Percentiles rank a stretch among this genome's conserved stretches.
phyloP scores from a whole-genome alignment of 1,139 yeast genomes.

The Yueomyces sp. region DNA sequence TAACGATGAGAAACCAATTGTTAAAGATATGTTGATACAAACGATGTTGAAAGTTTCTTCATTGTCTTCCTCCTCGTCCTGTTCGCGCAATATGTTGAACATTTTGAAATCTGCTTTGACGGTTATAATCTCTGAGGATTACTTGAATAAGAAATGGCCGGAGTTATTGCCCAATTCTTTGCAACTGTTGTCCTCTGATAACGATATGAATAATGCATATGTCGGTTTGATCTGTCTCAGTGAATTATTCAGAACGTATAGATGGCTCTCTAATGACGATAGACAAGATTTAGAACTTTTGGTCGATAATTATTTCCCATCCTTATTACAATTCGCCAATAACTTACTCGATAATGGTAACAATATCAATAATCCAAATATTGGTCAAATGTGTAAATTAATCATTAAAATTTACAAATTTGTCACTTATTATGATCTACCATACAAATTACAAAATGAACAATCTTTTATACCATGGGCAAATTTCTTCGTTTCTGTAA shows the following conservation, averaged over 20 bases:
- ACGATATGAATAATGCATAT: slow-evolving; percentile 47
- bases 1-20: slow-evolving; percentile 57
- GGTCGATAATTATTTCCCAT: slow-evolving; percentile 55
- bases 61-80: slow-evolving; percentile 19
- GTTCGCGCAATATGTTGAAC: slow-evolving; percentile 22
- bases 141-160: slow-evolving; percentile 55
- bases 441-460: slow-evolving; percentile 48
- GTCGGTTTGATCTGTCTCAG: slow-evolving; percentile 68
- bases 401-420: slow-evolving; percentile 72
- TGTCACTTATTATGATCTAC: slow-evolving; percentile 70
- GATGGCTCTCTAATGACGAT: slow-evolving; percentile 60
- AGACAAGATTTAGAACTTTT: slow-evolving; percentile 50
- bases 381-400: slow-evolving; percentile 69
- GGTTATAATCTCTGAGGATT: slow-evolving; percentile 55
- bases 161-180: slow-evolving; percentile 46
- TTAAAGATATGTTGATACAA: slow-evolving; percentile 43
- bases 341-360: slow-evolving; percentile 26
- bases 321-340: slow-evolving; percentile 53
- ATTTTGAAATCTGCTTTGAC: slow-evolving; percentile 53
- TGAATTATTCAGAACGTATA: slow-evolving; percentile 61
- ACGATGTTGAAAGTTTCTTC: slow-evolving; percentile 21
- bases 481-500: slow-evolving; percentile 57
- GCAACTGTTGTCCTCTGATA: slow-evolving; percentile 38
- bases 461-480: slow-evolving; percentile 63
- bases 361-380: slow-evolving; percentile 30